Evolutionary conservation across 805 yeast species (phyloP), one percentile per base, ranked within the genome.

Genomic region (Kluyveromyces lactis): DNA sequence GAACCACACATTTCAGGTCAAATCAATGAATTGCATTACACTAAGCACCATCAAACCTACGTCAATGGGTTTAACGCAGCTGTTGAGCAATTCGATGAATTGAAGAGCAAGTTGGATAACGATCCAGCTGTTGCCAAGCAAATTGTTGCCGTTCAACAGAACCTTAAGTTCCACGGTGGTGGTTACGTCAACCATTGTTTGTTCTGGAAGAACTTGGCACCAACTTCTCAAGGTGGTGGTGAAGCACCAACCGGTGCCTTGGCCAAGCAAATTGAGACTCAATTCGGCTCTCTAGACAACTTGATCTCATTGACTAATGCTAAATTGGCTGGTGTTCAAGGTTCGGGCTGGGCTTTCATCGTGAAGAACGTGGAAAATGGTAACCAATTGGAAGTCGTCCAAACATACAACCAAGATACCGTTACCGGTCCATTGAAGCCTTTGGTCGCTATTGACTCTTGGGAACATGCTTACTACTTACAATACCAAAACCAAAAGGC

Each of bases 391-490:
- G 94, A 84, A 48, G 81, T 86, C 41, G 81, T 85, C 41, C 83
- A 84, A 62, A 82, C 85, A 50, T 69, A 77, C 51, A 86, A 86
- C 72, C 96, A 86, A 67, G 95, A 86, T 65, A 83, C 92, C 13
- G 86, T 83, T 30, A 68, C 78, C 36, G 84, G 85, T 36, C 60
- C 75, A 8, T 71, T 76, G 60, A 68, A 74, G 34, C 95, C 95
- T 33, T 66, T 87, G 54, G 73, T 87, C 41, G 95, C 95, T 40
- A 83, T 86, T 58, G 96, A 86, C 55, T 95, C 95, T 44, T 86
- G 96, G 96, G 96, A 86, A 67, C 96, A 86, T 59, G 95, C 96
- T 40, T 86, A 86, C 73, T 86, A 86, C 73, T 72, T 87, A 65
- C 95, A 86, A 66, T 86, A 86, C 72, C 81, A 84, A 69, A 86